Conservation (phyloP, 441 rosid genomes). For the Gossypium davidsonii region DNA sequence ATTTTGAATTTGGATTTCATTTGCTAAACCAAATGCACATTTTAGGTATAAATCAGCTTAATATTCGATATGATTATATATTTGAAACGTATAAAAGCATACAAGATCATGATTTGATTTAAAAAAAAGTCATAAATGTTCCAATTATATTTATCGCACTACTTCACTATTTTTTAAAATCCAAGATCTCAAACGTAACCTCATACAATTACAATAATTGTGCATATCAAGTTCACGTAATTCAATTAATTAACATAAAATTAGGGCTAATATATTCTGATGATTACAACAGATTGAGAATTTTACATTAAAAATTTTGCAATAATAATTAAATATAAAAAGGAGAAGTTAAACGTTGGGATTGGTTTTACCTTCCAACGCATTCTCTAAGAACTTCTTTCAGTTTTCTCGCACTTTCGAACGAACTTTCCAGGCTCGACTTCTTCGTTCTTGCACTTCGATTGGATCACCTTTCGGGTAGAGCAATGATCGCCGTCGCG, state of each 20-base stretch:
- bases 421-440: slow-evolving; percentile 77
- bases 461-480: slow-evolving; percentile 49
- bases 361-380: slow-evolving; percentile 45
- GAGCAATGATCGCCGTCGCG: slow-evolving; percentile 41
- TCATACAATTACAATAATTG: neutral
- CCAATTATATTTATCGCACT: neutral
- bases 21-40: too few relatives aligned
- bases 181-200: neutral
- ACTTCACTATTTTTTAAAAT: neutral
- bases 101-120: too few relatives aligned
- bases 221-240: neutral
- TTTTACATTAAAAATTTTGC: neutral
- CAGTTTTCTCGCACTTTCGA: slow-evolving; percentile 74
- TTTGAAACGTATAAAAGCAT: too few relatives aligned
- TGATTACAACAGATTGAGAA: neutral
- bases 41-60: too few relatives aligned
- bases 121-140: too few relatives aligned
- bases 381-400: slow-evolving; percentile 60
- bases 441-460: slow-evolving; percentile 74
- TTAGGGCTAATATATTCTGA: neutral
- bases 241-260: neutral
- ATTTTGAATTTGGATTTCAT: too few relatives aligned
- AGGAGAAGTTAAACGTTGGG: neutral
- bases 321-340: neutral
- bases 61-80: too few relatives aligned